Percentiles rank a stretch among this genome's conserved stretches.
These are phyloP conservation scores for Tricholoma bakamatsutake DNA, from an alignment of 768 basidiomycete genomes.

Conservation along the genomic window DNA sequence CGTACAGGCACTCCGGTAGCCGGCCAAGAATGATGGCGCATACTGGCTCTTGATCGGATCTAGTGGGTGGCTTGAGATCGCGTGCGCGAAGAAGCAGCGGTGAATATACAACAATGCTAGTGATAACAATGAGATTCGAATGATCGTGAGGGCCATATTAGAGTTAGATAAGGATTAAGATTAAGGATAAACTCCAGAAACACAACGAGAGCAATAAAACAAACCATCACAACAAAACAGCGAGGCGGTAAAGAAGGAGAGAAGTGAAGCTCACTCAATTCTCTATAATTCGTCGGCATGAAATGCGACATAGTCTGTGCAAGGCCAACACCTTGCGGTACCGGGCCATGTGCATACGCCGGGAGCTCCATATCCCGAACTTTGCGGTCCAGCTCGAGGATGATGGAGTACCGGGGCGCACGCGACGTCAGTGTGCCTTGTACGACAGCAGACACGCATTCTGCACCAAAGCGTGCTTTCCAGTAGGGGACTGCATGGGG, in stretches of 20 bases:
- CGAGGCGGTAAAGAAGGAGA: neutral
- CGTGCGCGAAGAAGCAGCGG: constrained; percentile 73
- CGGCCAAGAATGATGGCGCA: constrained; percentile 62
- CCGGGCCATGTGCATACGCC: constrained; percentile 46
- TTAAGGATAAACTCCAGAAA: neutral
- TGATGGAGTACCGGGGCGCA: constrained; percentile 55
- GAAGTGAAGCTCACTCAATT: constrained; percentile 45
- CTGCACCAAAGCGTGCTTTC: constrained; percentile 64
- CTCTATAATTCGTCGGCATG: constrained; percentile 71
- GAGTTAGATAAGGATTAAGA: neutral
- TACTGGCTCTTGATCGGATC: constrained; percentile 68
- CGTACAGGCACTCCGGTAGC: constrained; percentile 60
- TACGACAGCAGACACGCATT: constrained; percentile 63
- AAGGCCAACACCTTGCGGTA: constrained; percentile 45
- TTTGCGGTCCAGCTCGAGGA: constrained; percentile 61
- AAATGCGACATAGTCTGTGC: constrained; percentile 65
- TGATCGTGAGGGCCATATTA: neutral
- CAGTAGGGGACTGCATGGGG: constrained; percentile 51
- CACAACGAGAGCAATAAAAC: neutral
- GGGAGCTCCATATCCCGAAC: constrained; percentile 66
- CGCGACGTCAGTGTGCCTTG: constrained; percentile 62
- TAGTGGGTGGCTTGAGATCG: constrained; percentile 53
- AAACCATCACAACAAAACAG: neutral
- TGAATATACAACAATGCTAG: constrained; percentile 69
- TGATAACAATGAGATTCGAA: neutral